These are phyloP conservation scores for Cyanidiococcus yangmingshanensis DNA, from an alignment of 23 red algal genomes.

Conservation along the genomic window DNA sequence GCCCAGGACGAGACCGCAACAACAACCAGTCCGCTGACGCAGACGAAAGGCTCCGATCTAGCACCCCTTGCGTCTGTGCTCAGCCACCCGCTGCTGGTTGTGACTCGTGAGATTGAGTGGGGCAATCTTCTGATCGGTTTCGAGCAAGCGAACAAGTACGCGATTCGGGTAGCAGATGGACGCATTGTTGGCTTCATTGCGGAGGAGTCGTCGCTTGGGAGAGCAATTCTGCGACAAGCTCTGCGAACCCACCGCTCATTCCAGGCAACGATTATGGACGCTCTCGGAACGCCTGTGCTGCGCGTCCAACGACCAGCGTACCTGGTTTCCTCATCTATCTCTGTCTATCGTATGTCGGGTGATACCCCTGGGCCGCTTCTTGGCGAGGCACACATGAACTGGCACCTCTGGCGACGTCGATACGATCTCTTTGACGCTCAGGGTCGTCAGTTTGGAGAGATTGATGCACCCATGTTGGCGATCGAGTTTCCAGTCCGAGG, in stretches of 20 bases:
- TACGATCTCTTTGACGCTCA: constrained; percentile 62
- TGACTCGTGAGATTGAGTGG: constrained; percentile 88
- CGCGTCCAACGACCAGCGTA: constrained; percentile 61
- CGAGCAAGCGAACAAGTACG: constrained; percentile 96
- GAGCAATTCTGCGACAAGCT: constrained; percentile 47
- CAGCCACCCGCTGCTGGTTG: constrained; percentile 40
- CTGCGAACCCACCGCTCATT: constrained; percentile 86
- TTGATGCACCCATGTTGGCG: constrained; percentile 65
- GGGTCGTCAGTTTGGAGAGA: constrained; percentile 64
- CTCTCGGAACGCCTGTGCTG: constrained; percentile 41
- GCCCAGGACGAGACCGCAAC: not conserved
- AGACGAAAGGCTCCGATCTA: not conserved
- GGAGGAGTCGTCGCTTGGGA: constrained; percentile 62
- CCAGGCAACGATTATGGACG: constrained; percentile 80
- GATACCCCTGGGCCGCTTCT: constrained; percentile 30
- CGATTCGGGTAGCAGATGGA: constrained; percentile 68
- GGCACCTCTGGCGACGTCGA: constrained; percentile 77
- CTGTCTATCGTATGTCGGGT: constrained; percentile 47
- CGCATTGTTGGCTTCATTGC: constrained; percentile 77
- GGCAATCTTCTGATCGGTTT: constrained; percentile 86
- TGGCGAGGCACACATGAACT: constrained; percentile 84
- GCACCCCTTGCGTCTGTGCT: not conserved
- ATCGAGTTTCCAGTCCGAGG: constrained; percentile 70
- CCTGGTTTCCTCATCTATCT: constrained; percentile 66
- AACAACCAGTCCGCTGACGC: not conserved